phyloP scores from a whole-genome alignment of 139 green algal species.

The Eudorina sp. region DNA sequence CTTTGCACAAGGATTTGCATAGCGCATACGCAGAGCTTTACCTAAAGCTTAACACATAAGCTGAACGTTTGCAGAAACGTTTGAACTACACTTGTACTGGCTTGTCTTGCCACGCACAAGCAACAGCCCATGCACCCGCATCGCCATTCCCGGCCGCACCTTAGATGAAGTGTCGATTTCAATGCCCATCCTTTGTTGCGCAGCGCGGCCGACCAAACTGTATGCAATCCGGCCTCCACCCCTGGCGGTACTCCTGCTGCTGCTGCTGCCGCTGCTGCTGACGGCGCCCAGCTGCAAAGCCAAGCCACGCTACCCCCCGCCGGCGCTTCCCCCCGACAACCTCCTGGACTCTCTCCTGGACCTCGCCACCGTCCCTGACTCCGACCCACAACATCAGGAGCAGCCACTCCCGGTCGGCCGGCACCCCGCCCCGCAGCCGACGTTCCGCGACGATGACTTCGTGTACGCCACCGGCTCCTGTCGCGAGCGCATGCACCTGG shows the following conservation, averaged over 20 bases:
- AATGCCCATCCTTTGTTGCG: too few relatives aligned
- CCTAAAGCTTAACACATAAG: too few relatives aligned
- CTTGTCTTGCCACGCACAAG: too few relatives aligned
- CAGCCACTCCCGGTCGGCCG: too few relatives aligned
- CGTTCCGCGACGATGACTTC: slow-evolving; percentile 5
- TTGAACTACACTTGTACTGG: too few relatives aligned
- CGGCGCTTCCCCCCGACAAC: background rate
- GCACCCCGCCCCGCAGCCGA: background rate
- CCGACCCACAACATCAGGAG: background rate
- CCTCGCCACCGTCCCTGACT: background rate
- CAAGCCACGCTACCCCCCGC: background rate
- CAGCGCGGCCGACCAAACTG: too few relatives aligned
- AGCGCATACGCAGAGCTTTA: too few relatives aligned
- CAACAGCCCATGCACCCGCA: too few relatives aligned
- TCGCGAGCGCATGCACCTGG: slow-evolving; percentile 27
- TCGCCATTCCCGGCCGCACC: too few relatives aligned
- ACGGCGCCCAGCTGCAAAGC: background rate
- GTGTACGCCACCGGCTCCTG: slow-evolving; percentile 30
- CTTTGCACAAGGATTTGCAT: too few relatives aligned
- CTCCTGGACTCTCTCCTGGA: background rate
- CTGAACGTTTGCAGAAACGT: too few relatives aligned
- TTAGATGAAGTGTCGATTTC: too few relatives aligned
- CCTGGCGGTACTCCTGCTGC: background rate
- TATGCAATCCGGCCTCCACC: background rate
- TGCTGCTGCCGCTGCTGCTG: background rate